Percentiles rank a stretch among this genome's conserved stretches.
Conservation (phyloP, 225 moss, liverwort and hornwort genomes). For the Rhytidiadelphus loreus region DNA sequence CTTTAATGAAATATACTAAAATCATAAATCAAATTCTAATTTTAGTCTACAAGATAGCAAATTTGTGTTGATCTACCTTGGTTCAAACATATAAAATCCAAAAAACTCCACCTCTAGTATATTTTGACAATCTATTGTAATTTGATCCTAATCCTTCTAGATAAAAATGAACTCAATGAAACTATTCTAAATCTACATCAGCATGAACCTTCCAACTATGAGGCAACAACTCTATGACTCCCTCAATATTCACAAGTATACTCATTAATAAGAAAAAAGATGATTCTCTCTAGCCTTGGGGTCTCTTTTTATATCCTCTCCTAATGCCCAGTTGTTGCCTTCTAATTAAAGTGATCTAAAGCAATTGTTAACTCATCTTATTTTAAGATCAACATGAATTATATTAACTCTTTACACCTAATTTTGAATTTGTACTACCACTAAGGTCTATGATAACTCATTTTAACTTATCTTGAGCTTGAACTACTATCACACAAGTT, state of each 20-base stretch:
- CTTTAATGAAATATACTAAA: not conserved
- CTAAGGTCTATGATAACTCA: not conserved
- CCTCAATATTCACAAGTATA: not conserved
- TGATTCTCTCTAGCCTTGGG: not conserved
- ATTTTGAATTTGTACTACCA: not conserved
- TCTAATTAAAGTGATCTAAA: not conserved
- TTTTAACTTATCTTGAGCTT: not conserved
- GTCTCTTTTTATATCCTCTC: too few relatives aligned
- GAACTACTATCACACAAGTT: not conserved
- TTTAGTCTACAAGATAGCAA: too few relatives aligned
- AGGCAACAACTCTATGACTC: rapidly evolving
- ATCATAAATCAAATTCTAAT: not conserved
- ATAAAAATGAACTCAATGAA: not conserved
- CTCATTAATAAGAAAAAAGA: not conserved
- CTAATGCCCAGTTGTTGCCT: rapidly evolving
- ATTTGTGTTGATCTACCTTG: not conserved
- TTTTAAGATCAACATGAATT: too few relatives aligned
- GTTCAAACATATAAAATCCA: not conserved
- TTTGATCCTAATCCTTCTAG: not conserved
- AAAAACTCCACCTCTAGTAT: not conserved
- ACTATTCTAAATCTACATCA: rapidly evolving
- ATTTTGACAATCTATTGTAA: not conserved
- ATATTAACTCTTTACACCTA: not conserved
- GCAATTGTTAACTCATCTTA: not conserved
- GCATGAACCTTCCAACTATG: not conserved